Evolutionary conservation across 176 grass and related monocot genomes (phyloP).

Genomic region (Aegilops longissima): DNA sequence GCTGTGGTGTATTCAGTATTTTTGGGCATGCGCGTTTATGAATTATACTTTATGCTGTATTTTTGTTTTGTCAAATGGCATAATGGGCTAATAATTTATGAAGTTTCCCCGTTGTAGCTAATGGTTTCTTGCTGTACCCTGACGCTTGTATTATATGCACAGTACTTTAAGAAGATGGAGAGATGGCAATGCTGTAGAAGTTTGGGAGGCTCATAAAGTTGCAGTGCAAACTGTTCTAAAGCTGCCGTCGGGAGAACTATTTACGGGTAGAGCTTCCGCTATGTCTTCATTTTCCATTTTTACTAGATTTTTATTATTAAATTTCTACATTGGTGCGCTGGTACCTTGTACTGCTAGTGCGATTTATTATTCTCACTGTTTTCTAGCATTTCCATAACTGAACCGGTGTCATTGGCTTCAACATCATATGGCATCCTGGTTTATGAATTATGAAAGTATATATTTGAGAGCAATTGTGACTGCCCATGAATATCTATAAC

Average conservation of each 20-base stretch:
- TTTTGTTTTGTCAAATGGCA: slow-evolving; percentile 2
- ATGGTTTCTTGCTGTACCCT: slow-evolving; percentile 15
- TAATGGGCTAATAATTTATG: neutral
- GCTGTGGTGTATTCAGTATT: neutral
- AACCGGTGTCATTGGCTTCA: neutral
- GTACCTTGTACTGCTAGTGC: neutral
- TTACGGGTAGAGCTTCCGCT: slow-evolving; percentile 63
- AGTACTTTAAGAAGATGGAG: slow-evolving; percentile 92
- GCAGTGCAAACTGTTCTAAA: slow-evolving; percentile 88
- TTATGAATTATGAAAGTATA: slow-evolving; percentile 4
- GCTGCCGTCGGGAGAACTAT: slow-evolving; percentile 71
- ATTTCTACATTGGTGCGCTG: slow-evolving; percentile 8
- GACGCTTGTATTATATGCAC: slow-evolving; percentile 26
- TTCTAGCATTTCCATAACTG: neutral
- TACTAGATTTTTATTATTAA: slow-evolving; percentile 1
- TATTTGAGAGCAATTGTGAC: neutral
- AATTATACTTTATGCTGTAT: slow-evolving; percentile 17
- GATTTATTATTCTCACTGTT: neutral
- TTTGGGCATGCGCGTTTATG: neutral
- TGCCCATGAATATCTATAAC: neutral
- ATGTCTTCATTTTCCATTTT: slow-evolving; percentile 14
- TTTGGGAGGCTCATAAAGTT: slow-evolving; percentile 95
- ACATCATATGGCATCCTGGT: neutral
- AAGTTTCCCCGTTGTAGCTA: neutral
- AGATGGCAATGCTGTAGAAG: slow-evolving; percentile 71